A percentile compares a stretch with the other conserved stretches of the same genome.
Evolutionary conservation across 352 stramenopile species (phyloP).

Genomic region (Globisporangium sylvaticum): DNA sequence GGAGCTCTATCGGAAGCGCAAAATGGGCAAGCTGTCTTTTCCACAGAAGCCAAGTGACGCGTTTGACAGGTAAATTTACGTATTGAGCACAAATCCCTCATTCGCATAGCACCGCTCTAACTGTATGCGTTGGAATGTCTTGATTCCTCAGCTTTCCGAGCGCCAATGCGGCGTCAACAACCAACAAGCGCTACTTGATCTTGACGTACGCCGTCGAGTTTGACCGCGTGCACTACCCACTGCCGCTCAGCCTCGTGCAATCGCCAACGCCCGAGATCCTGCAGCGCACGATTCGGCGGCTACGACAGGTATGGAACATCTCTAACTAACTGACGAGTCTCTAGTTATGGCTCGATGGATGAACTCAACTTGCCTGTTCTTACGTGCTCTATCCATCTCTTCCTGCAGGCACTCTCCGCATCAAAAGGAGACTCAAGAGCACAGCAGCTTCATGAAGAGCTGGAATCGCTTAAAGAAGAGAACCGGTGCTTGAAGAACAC

Average conservation of each 20-base stretch:
- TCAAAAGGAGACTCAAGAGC: slow-evolving; percentile 18
- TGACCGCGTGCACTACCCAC: slow-evolving; percentile 92
- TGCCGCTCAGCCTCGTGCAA: slow-evolving; percentile 78
- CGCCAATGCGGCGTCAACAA: background rate
- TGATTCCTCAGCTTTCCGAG: slow-evolving; percentile 6
- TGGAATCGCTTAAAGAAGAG: slow-evolving; percentile 46
- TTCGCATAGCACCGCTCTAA: background rate
- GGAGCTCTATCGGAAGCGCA: slow-evolving; percentile 76
- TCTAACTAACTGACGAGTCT: background rate
- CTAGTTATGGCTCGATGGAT: background rate
- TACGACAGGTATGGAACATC: slow-evolving; percentile 33
- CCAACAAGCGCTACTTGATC: slow-evolving; percentile 89
- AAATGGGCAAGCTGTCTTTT: slow-evolving; percentile 34
- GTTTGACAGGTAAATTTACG: slow-evolving; percentile 12
- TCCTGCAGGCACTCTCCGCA: slow-evolving; percentile 10
- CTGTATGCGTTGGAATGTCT: background rate
- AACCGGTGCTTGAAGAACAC: slow-evolving; percentile 67
- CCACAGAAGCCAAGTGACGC: slow-evolving; percentile 8
- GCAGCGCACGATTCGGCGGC: slow-evolving; percentile 72
- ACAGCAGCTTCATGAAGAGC: slow-evolving; percentile 33
- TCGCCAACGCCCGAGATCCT: slow-evolving; percentile 64
- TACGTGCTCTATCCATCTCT: background rate
- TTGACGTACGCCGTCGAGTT: slow-evolving; percentile 93
- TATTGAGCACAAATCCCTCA: background rate
- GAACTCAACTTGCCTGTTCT: background rate